These are phyloP conservation scores for Afroboletus lepidellus DNA, from an alignment of 1,284 basidiomycete genomes.

Conservation along the genomic window DNA sequence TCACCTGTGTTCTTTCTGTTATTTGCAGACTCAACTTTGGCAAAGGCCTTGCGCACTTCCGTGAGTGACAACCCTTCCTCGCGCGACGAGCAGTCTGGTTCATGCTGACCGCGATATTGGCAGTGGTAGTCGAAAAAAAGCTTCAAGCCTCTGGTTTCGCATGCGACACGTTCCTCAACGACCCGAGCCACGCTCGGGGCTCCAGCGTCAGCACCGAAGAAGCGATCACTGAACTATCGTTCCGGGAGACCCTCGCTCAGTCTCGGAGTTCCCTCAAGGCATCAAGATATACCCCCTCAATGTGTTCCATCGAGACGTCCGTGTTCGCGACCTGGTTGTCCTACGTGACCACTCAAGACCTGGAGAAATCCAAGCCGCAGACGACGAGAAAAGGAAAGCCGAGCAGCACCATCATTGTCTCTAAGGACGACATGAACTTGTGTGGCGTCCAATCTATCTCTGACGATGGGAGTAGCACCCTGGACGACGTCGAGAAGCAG, in stretches of 20 bases:
- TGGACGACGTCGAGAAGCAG: background rate
- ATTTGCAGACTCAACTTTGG: conserved; percentile 52
- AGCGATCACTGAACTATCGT: background rate
- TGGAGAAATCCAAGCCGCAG: background rate
- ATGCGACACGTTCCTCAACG: conserved; percentile 15
- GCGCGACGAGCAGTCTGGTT: background rate
- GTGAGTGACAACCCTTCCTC: conserved; percentile 31
- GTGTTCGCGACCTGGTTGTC: conserved; percentile 10
- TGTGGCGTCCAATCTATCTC: background rate
- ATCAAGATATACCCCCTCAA: background rate
- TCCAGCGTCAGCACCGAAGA: background rate
- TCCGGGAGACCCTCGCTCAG: background rate
- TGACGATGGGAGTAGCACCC: background rate
- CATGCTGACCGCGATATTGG: background rate
- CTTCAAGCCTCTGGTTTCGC: conserved; percentile 20
- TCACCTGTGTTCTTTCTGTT: conserved; percentile 42
- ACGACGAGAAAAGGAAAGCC: background rate
- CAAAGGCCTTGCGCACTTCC: conserved; percentile 47
- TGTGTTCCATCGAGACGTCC: conserved; percentile 5
- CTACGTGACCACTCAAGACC: background rate
- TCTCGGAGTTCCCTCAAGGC: background rate
- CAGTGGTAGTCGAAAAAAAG: conserved; percentile 19
- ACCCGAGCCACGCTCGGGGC: background rate
- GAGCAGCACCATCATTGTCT: background rate
- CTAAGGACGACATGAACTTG: background rate